Percentiles rank a stretch among this genome's conserved stretches.
These are phyloP conservation scores for Plasmodiophora brassicae DNA, from an alignment of 208 protist species.

Conservation along the genomic window DNA sequence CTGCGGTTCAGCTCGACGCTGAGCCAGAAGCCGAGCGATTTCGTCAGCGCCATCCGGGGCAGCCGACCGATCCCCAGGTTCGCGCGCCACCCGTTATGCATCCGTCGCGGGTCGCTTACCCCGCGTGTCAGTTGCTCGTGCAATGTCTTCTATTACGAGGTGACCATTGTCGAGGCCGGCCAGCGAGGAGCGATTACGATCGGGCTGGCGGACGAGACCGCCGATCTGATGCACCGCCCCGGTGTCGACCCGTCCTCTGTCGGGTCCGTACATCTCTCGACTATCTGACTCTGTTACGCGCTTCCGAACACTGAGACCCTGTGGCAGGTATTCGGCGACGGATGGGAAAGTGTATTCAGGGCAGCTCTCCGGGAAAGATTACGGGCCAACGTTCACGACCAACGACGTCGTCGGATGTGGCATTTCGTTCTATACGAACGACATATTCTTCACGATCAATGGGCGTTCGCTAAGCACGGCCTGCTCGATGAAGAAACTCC, in stretches of 20 bases:
- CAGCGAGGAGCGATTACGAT: neutral
- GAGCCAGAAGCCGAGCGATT: neutral
- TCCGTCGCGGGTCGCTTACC: no score
- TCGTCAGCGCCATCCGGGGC: neutral
- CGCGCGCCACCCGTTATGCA: no score
- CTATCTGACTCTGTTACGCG: neutral
- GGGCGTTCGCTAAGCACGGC: neutral
- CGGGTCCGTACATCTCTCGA: neutral
- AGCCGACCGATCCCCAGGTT: neutral
- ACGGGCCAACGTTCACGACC: neutral
- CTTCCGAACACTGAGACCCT: neutral
- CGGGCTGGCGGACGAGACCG: neutral
- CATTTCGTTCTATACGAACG: neutral
- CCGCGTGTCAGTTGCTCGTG: neutral
- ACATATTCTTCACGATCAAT: constrained; percentile 12
- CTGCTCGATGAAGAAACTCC: neutral
- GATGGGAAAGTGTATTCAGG: neutral
- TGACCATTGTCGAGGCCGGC: neutral
- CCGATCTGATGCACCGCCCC: neutral
- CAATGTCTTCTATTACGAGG: constrained; percentile 24
- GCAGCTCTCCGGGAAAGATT: neutral
- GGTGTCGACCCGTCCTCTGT: neutral
- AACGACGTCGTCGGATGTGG: constrained; percentile 28
- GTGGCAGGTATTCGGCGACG: neutral
- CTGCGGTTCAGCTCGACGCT: neutral